A percentile compares a stretch with the other conserved stretches of the same genome.
phyloP scores from a whole-genome alignment of 192 early-diverging fungal species.

The Coemansia sp. region DNA sequence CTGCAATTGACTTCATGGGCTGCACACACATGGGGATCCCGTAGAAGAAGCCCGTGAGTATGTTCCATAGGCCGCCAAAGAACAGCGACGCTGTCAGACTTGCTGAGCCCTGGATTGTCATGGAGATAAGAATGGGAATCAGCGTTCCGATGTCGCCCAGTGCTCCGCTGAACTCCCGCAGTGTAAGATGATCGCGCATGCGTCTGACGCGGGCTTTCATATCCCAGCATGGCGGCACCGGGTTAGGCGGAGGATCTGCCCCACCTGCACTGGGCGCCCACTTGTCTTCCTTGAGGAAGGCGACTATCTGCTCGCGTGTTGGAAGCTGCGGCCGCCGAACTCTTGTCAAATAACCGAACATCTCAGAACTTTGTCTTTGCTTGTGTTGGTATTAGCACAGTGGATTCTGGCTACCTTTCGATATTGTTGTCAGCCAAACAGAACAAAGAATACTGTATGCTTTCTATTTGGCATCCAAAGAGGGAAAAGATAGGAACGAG shows the following conservation, averaged over 20 bases:
- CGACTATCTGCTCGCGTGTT: constrained; percentile 34
- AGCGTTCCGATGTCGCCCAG: constrained; percentile 82
- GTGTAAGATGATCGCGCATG: constrained; percentile 45
- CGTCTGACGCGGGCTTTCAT: constrained; percentile 32
- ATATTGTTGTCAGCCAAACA: too few relatives aligned
- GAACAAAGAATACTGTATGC: too few relatives aligned
- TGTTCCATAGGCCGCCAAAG: constrained; percentile 90
- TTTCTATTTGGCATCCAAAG: neutral
- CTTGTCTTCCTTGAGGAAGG: constrained; percentile 40
- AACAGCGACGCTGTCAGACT: constrained; percentile 77
- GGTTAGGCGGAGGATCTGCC: constrained; percentile 18
- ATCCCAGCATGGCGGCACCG: constrained; percentile 50
- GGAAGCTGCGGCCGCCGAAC: constrained; percentile 21
- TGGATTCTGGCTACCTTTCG: too few relatives aligned
- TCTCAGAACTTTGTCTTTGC: too few relatives aligned
- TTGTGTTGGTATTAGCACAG: too few relatives aligned
- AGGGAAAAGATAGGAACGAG: neutral
- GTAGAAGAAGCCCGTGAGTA: constrained; percentile 73
- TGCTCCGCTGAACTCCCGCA: constrained; percentile 62
- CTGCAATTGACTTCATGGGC: constrained; percentile 90
- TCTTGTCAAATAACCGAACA: neutral
- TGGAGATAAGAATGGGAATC: constrained; percentile 83
- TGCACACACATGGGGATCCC: constrained; percentile 89
- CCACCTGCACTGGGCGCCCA: constrained; percentile 17
- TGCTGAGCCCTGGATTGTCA: constrained; percentile 71